Evolutionary conservation across 2,329 filamentous ascomycete species (phyloP), one percentile per base, ranked within the genome.

Genomic region (Nothophaeocryptopus gaeumannii): DNA sequence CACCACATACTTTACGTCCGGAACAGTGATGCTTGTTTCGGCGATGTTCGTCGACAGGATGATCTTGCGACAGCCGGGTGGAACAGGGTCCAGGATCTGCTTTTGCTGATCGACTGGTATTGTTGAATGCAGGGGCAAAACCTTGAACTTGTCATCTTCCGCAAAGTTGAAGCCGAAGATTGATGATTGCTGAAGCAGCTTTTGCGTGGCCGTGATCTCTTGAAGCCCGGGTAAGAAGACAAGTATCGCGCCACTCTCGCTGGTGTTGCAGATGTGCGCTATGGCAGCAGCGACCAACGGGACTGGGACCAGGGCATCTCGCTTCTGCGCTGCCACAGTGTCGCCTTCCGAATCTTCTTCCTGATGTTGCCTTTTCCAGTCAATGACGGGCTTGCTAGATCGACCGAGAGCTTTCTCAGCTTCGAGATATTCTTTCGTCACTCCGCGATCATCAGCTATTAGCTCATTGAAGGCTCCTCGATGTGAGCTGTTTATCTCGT

Each of bases 1-100:
- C 31, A 80, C 64, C 2, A 80, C 74, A 57, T 72, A 74, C 46
- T 70, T 70, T 14, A 79, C 74, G 51, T 78, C 76, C 8, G 75
- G 70, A n/a, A 79, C 72, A 5, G 76, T 79, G 35, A 79, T 63
- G 3, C 73, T 76, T 0, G 74, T 77, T 57, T 79, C 77, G 5
- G 74, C 75, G 49, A 79, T 74, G 47, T 77, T 76, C 0, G 76
- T 79, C 3, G 74, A 68, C 8, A 79, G 62, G 31, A 79, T 74
- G 30, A 79, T 70, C 53, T 76, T 75, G 37, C 77, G 70, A 39
- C 69, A 70, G 12, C 72, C 73, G 14, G 53, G 43, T 2, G 72
- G 68, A 2, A 72, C 56, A 2, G 65, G 59, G 3, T 70, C 60
- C 48, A 77, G 73, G 11, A 78, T 57, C 2, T 71, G 67, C 3